Evolutionary conservation across 2,329 filamentous ascomycete genomes (phyloP), one percentile per base, ranked within the genome.

Genomic region (Canariomyces notabilis): DNA sequence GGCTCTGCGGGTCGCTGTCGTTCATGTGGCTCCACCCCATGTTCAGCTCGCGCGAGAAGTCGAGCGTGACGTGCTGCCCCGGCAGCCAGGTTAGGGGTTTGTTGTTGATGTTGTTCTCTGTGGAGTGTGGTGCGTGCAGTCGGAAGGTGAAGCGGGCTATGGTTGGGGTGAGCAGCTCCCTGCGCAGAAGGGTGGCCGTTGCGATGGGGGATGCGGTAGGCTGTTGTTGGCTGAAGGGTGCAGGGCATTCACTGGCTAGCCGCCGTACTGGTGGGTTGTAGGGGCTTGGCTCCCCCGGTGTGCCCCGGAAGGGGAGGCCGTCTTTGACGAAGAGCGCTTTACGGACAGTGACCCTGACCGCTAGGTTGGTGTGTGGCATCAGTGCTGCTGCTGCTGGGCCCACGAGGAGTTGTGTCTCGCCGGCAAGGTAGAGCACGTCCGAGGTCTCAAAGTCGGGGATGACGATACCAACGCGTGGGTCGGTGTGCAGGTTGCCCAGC

Each of bases 11-110:
- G 54, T 94, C 87, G 47, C 85, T 80, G 52, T 94, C 83, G 2
- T 81, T 73, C 89, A 95, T 95, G 61, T 95, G 89, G 39, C 75
- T 79, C 64, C 89, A 95, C 1, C 89, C 89, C 9, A 73, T 64
- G 52, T 85, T 80, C 1, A 95, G 68, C 57, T 90, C 82, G 0
- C 72, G 63, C 11, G 74, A 71, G 58, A 94, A 89, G 50, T 86
- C 82, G 2, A 95, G 65, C 1, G 86, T 89, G 15, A 87, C 77
- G 64, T 93, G 87, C 59, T 94, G 87, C 0, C 88, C 89, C 0
- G 87, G 71, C 19, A 64, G 70, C 77, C 87, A 89, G 1, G 64
- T 61, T 2, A 14, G 53, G 34, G 9, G 38, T 39, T 15, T 49
- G 46, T 4, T 42, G 18, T 21, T 44, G 35, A 0, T 55, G 55